Conservation (phyloP, 169 alveolate genomes). For the Eimeria acervulina region DNA sequence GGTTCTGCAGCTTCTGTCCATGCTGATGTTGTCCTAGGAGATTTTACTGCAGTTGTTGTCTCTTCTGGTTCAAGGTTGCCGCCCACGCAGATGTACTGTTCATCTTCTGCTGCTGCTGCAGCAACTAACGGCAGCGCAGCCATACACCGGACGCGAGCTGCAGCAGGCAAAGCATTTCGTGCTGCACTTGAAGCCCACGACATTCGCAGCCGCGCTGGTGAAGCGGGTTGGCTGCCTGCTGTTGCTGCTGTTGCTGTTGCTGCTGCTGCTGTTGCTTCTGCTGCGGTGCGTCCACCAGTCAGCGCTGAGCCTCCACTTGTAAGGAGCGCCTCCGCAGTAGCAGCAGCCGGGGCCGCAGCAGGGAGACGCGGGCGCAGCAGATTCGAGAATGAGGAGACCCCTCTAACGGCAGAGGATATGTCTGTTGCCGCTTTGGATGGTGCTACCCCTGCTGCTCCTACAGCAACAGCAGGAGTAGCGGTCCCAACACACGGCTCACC, state of each 20-base stretch:
- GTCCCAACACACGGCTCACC: not conserved
- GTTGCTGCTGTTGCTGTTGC: conserved; percentile 25
- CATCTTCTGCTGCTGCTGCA: conserved; percentile 43
- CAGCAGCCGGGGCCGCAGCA: not conserved
- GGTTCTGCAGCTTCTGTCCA: not conserved
- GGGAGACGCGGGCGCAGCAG: conserved; percentile 23
- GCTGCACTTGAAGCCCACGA: not conserved
- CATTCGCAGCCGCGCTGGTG: not conserved
- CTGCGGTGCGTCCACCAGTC: not conserved
- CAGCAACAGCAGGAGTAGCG: not conserved
- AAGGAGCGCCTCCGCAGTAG: not conserved
- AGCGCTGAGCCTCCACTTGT: not conserved
- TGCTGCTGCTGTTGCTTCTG: conserved; percentile 51
- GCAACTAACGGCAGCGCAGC: conserved; percentile 2
- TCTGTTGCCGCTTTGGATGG: not conserved
- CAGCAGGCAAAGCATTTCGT: not conserved
- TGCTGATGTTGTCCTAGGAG: not conserved
- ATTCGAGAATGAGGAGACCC: not conserved
- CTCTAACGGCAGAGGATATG: not conserved
- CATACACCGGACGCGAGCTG: not conserved
- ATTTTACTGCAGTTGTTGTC: not conserved
- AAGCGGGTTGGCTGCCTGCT: not conserved
- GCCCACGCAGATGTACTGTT: not conserved
- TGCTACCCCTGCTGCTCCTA: not conserved
- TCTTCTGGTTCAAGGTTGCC: not conserved